Base-by-base conservation (phyloP, 2,329 filamentous ascomycete genomes). In the Colletotrichum sp. region DNA sequence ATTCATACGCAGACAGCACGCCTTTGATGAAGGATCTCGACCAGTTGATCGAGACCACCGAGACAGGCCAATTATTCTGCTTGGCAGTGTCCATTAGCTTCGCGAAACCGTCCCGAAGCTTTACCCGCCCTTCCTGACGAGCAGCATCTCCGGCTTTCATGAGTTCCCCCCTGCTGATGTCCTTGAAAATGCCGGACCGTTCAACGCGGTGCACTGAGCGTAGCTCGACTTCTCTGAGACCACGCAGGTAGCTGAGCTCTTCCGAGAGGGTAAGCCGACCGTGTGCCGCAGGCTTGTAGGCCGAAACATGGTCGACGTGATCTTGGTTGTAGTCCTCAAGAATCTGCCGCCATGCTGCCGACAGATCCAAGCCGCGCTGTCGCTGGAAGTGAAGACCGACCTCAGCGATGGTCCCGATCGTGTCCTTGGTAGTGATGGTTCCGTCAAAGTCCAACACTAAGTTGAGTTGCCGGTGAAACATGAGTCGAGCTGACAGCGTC, bases 361-460 rank as follows among this genome's bases (percentile, higher is more conserved):
- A 76, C n/a, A 89, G 82, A 55, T 86, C 82, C 34, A 76, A 74
- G 52, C 81, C 80, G 34, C 71, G 79, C 68, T 76, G 76, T 8
- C 75, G 73, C 24, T 79, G 72, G 82, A 82, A 24, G 77, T 78
- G 58, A 90, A 85, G 69, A 87, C 64, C 88, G 28, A 85, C 85
- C 21, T 83, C 78, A 61, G 86, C 88, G 6, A 92, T 85, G 55
- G 85, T 82, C 71, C 82, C 81, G 55, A 92, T 89, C 55, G 90
- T 91, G 82, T 92, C 90, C 34, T 85, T 75, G 15, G 84, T 82
- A 21, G 90, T 92, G 78, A 92, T 91, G 18, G 90, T 92, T 75
- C 89, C 89, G 81, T 92, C 90, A 80, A 92, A 92, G 79, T 92
- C 90, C 24, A 92, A 85, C 43, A 92, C 81, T 55, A 92, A 83